Percentiles rank a stretch among this genome's conserved stretches.
Conservation (phyloP, 768 basidiomycete species). For the Kwoniella dendrophila region DNA sequence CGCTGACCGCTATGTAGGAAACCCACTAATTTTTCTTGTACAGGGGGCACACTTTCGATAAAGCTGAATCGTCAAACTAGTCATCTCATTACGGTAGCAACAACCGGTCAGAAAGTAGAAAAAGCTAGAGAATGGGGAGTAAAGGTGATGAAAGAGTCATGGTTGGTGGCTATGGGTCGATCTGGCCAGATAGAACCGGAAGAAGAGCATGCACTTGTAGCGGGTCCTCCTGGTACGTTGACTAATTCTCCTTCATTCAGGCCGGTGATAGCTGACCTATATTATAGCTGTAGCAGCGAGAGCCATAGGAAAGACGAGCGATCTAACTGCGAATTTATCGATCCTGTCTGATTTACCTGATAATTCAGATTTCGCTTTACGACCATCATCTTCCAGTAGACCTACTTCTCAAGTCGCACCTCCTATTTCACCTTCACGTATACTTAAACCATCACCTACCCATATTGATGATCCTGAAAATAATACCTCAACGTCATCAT, state of each 20-base stretch:
- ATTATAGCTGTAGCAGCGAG: neutral
- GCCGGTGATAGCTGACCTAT: neutral
- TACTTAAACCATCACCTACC: conserved; percentile 42
- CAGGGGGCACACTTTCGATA: conserved; percentile 60
- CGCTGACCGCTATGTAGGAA: too few species aligned
- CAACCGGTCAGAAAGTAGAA: conserved; percentile 71
- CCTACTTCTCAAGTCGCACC: neutral
- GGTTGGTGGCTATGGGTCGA: conserved; percentile 67
- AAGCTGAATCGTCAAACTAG: conserved; percentile 64
- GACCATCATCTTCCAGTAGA: conserved; percentile 3
- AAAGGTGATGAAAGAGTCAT: conserved; percentile 69
- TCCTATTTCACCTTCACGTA: conserved; percentile 21
- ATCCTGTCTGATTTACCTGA: conserved; percentile 27
- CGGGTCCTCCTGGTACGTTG: neutral
- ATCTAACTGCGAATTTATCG: conserved; percentile 27
- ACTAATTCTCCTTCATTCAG: neutral
- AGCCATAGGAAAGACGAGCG: neutral
- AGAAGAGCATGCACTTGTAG: conserved; percentile 18
- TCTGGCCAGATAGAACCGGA: conserved; percentile 57
- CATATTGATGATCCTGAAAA: conserved; percentile 35
- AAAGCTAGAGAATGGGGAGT: conserved; percentile 79
- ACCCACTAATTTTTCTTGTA: neutral
- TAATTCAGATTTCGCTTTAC: conserved; percentile 13
- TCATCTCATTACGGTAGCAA: conserved; percentile 76
- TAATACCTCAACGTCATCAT: conserved; percentile 4